phyloP scores from a whole-genome alignment of 2,329 filamentous ascomycete species.

The Hymenoscyphus occultus region DNA sequence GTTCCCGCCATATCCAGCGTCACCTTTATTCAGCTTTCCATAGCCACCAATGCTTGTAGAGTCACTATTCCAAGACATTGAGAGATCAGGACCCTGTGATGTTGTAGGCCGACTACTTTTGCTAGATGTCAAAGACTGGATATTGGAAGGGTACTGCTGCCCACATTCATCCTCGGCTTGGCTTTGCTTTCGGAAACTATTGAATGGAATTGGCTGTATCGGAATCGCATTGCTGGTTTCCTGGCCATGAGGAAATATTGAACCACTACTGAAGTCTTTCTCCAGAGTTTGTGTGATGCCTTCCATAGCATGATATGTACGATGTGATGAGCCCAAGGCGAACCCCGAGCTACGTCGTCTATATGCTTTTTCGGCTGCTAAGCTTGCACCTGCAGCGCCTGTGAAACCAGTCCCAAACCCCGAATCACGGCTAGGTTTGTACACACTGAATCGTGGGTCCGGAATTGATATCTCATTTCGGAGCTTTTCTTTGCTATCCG shows the following conservation, averaged over 20 bases:
- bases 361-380: slow-evolving; percentile 58
- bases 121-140: slow-evolving; percentile 37
- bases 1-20: slow-evolving; percentile 60
- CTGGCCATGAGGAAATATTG: slow-evolving; percentile 27
- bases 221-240: slow-evolving; percentile 30
- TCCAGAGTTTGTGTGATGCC: slow-evolving; percentile 29
- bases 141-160: slow-evolving; percentile 26
- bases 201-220: slow-evolving; percentile 53
- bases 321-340: slow-evolving; percentile 33
- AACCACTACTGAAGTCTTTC: slow-evolving; percentile 27
- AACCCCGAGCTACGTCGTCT: slow-evolving; percentile 56
- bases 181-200: slow-evolving; percentile 35
- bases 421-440: slow-evolving; percentile 54
- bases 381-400: slow-evolving; percentile 46
- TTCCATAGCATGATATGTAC: slow-evolving; percentile 31
- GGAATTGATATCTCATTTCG: slow-evolving; percentile 86
- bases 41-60: slow-evolving; percentile 44
- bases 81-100: slow-evolving; percentile 34
- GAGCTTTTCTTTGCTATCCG: slow-evolving; percentile 90
- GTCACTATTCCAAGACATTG: slow-evolving; percentile 30
- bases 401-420: slow-evolving; percentile 28
- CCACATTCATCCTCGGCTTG: slow-evolving; percentile 13
- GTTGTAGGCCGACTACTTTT: slow-evolving; percentile 33
- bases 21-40: slow-evolving; percentile 66
- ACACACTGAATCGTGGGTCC: slow-evolving; percentile 80